Conservation (phyloP, 202 grass and related monocot species). For the Setaria italica region DNA sequence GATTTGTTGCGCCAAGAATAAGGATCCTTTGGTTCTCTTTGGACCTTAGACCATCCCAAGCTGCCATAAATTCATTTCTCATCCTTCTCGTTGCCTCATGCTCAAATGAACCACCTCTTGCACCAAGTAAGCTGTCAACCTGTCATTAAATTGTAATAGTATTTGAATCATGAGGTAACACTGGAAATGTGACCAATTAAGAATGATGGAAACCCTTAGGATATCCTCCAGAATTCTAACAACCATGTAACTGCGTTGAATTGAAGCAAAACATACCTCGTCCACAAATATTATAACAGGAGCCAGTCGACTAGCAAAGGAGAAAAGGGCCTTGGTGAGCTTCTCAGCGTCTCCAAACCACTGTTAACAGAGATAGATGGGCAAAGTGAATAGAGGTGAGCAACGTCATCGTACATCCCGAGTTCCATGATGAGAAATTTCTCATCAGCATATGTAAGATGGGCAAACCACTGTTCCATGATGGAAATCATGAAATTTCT, state of each 20-base stretch:
- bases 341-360: constrained; percentile 99
- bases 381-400: constrained; percentile 13
- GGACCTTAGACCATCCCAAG: constrained; percentile 93
- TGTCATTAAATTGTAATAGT: constrained; percentile 48
- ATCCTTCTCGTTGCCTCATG: constrained; percentile 90
- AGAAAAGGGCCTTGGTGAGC: constrained; percentile 93
- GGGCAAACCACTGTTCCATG: too few relatives aligned
- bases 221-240: constrained; percentile 12
- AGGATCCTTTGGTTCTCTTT: constrained; percentile 92
- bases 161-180: constrained; percentile 30
- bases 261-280: constrained; percentile 65
- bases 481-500: not conserved
- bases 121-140: constrained; percentile 94
- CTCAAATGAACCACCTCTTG: constrained; percentile 78
- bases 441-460: too few relatives aligned
- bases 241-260: constrained; percentile 17
- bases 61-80: constrained; percentile 98
- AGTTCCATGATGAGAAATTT: constrained; percentile 32
- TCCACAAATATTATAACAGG: constrained; percentile 99
- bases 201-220: constrained; percentile 1
- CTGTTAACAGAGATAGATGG: constrained; percentile 59
- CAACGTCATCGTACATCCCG: not conserved
- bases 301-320: constrained; percentile 84
- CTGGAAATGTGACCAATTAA: constrained; percentile 16
- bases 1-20: constrained; percentile 92